A percentile compares a stretch with the other conserved stretches of the same genome.
Evolutionary conservation across 768 basidiomycete genomes (phyloP).

Genomic region (Boletus sp.): DNA sequence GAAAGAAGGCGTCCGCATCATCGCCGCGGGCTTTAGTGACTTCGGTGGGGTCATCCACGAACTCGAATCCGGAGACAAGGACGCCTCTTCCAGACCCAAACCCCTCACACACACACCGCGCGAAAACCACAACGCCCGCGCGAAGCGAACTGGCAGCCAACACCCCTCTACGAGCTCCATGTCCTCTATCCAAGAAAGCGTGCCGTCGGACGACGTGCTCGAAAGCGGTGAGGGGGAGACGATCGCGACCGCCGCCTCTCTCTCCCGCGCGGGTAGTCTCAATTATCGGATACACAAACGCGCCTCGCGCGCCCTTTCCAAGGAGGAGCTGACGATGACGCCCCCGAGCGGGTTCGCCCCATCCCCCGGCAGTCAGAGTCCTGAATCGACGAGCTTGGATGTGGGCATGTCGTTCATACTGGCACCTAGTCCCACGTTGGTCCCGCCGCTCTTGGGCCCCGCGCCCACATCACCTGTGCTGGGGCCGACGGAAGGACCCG

Average conservation of each 20-base stretch:
- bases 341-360: background rate
- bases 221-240: background rate
- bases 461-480: background rate
- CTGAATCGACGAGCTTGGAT: slow-evolving; percentile 6
- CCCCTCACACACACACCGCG: slow-evolving; percentile 1
- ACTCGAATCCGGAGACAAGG: background rate
- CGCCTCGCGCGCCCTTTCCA: background rate
- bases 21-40: slow-evolving; percentile 46
- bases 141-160: slow-evolving; percentile 25
- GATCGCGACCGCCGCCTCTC: slow-evolving; percentile 1
- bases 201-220: background rate
- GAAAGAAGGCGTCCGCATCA: slow-evolving; percentile 61
- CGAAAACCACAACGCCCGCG: slow-evolving; percentile 16
- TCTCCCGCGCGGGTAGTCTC: slow-evolving; percentile 19
- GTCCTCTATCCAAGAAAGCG: slow-evolving; percentile 41
- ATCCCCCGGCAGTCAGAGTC: background rate
- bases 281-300: slow-evolving; percentile 16
- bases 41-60: slow-evolving; percentile 24
- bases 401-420: slow-evolving; percentile 7
- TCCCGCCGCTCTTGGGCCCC: background rate
- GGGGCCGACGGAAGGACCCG: slow-evolving; percentile 11
- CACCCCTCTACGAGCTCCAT: slow-evolving; percentile 46
- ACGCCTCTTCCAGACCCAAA: background rate
- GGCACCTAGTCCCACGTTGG: slow-evolving; percentile 13
- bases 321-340: background rate